A percentile compares a stretch with the other conserved stretches of the same genome.
phyloP scores from a whole-genome alignment of 1,284 basidiomycete species.

The Fomitopsis palustris region DNA sequence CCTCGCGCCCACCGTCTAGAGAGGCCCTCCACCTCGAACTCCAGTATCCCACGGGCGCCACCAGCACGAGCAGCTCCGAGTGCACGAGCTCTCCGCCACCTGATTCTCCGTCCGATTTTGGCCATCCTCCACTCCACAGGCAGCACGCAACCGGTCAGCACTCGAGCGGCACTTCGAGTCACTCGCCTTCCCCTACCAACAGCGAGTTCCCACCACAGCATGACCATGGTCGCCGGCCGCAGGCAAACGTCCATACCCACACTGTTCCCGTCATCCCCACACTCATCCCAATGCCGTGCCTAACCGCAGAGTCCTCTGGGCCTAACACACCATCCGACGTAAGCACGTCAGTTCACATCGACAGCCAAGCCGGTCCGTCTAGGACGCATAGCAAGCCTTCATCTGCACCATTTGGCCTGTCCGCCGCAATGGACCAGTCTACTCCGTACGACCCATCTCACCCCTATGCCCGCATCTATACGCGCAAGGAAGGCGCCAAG shows the following conservation, averaged over 20 bases:
- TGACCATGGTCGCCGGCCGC: neutral
- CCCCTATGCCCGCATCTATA: slow-evolving; percentile 61
- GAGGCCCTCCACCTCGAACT: neutral
- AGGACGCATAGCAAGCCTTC: neutral
- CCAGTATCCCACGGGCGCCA: neutral
- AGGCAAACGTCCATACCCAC: neutral
- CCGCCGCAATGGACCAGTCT: slow-evolving; percentile 15
- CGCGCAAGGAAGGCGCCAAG: slow-evolving; percentile 59
- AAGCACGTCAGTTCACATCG: neutral
- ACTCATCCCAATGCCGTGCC: neutral
- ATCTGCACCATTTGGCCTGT: neutral
- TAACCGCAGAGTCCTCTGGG: neutral
- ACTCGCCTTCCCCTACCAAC: slow-evolving; percentile 4
- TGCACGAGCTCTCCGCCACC: neutral
- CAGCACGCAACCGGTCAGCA: neutral
- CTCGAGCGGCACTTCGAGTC: neutral
- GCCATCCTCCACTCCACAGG: neutral
- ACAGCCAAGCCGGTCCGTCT: neutral
- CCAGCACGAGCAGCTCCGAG: neutral
- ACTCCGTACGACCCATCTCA: slow-evolving; percentile 41
- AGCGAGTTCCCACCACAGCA: slow-evolving; percentile 1
- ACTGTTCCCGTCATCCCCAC: slow-evolving; percentile 2
- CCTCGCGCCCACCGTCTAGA: neutral
- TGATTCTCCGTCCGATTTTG: neutral
- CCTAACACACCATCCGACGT: neutral